These are phyloP conservation scores for Nicotiana noctiflora DNA, from an alignment of 257 asterid species.

Conservation along the genomic window DNA sequence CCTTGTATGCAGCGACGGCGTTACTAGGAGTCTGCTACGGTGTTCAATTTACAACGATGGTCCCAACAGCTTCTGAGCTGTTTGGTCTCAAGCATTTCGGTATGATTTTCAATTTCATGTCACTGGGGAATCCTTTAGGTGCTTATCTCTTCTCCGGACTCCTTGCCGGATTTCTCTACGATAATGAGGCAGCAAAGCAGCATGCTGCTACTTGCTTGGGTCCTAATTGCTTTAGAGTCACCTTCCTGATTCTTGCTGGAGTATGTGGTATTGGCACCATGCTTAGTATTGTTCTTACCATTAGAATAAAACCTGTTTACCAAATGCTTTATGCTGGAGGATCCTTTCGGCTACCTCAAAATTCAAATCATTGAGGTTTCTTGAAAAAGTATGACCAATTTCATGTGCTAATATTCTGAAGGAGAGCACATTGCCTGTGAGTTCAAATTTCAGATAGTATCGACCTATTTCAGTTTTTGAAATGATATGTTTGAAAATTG, in stretches of 20 bases:
- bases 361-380: conserved; percentile 26
- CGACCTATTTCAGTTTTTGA: background rate
- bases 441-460: background rate
- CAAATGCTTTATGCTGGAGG: conserved; percentile 67
- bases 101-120: conserved; percentile 48
- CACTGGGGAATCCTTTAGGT: conserved; percentile 63
- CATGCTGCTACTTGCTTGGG: conserved; percentile 48
- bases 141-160: conserved; percentile 64
- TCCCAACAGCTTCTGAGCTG: conserved; percentile 66
- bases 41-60: conserved; percentile 49
- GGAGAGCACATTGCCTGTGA: background rate
- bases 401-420: background rate
- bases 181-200: conserved; percentile 56
- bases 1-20: conserved; percentile 45
- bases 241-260: conserved; percentile 55
- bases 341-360: conserved; percentile 46
- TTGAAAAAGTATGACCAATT: background rate
- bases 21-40: conserved; percentile 71
- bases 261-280: conserved; percentile 39
- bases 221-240: conserved; percentile 51
- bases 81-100: conserved; percentile 70
- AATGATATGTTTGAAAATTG: background rate
- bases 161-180: conserved; percentile 63
- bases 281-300: conserved; percentile 45
- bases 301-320: conserved; percentile 57